phyloP scores from a whole-genome alignment of 345 rosid genomes.

The Psidium friedrichsthalianum region DNA sequence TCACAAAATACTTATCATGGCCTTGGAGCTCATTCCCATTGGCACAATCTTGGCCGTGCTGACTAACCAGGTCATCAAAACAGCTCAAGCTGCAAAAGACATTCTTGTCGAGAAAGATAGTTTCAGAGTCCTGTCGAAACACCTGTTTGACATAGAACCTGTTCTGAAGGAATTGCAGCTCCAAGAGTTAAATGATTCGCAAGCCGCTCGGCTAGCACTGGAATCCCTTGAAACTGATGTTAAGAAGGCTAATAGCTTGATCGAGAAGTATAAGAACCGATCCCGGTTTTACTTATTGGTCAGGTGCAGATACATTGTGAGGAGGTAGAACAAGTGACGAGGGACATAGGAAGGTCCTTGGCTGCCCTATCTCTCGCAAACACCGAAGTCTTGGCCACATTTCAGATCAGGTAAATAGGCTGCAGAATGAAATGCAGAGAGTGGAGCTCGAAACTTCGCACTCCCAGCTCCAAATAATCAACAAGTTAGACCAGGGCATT shows the following conservation, averaged over 20 bases:
- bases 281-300: conserved; percentile 48
- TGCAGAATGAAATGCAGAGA: conserved; percentile 62
- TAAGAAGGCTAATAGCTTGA: conserved; percentile 46
- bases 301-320: conserved; percentile 45
- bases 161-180: conserved; percentile 48
- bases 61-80: conserved; percentile 48
- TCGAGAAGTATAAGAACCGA: conserved; percentile 44
- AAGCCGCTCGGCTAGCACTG: conserved; percentile 44
- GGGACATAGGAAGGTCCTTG: conserved; percentile 53
- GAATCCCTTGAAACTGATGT: conserved; percentile 48
- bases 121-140: conserved; percentile 51
- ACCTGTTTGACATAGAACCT: conserved; percentile 59
- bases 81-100: conserved; percentile 67
- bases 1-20: conserved; percentile 9
- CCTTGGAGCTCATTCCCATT: conserved; percentile 54
- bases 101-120: conserved; percentile 50
- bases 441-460: conserved; percentile 45
- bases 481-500: conserved; percentile 48
- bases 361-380: conserved; percentile 39
- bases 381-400: conserved; percentile 44
- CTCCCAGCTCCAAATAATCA: conserved; percentile 45
- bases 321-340: conserved; percentile 58
- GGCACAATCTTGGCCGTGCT: conserved; percentile 55
- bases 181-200: conserved; percentile 40
- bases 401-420: conserved; percentile 44